Evolutionary conservation across 805 yeast species (phyloP), one percentile per base, ranked within the genome.

Genomic region (Wickerhamomyces queroliae): DNA sequence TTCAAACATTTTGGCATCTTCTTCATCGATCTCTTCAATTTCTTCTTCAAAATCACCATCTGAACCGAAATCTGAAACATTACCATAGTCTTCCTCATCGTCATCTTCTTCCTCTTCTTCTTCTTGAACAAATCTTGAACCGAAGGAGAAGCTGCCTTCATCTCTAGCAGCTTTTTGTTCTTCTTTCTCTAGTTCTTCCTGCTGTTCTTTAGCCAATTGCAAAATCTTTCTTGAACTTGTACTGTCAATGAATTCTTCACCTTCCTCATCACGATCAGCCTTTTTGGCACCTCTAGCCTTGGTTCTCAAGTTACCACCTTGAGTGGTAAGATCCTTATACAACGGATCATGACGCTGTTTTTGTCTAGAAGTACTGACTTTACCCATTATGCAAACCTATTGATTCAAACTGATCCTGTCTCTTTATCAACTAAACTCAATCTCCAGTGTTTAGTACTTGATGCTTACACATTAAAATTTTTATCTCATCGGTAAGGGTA

Each of bases 121-220:
- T 16, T 75, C 83, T 23, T 73, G 80, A n/a, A 66, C 75, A 31
- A 47, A 55, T 52, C 43, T 63, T 48, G 50, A 49, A 47, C 56
- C 67, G 52, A 41, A 61, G 47, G 46, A 52, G 40, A 46, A 54
- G 34, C 43, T 46, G 33, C 49, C 47, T 37, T 52, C 34, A 44
- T 57, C 58, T 58, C 56, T 51, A 48, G 49, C 41, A 50, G 44
- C 37, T 41, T 55, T 46, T 45, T 50, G 43, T 53, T 78, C 83
- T 55, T 86, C 95, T 35, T 69, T 79, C 39, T 78, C 90, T 17
- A 90, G 59, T 57, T 93, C 99, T 33, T 85, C 89, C 62, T 89
- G 96, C 66, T 93, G 99, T 53, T 84, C 91, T 51, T 76, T 80
- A 16, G 99, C 99, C 45, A 93, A 70, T 58, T 84, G 86, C 49